Conservation (phyloP, 2,329 filamentous ascomycete species). For the Shiraia sp. region DNA sequence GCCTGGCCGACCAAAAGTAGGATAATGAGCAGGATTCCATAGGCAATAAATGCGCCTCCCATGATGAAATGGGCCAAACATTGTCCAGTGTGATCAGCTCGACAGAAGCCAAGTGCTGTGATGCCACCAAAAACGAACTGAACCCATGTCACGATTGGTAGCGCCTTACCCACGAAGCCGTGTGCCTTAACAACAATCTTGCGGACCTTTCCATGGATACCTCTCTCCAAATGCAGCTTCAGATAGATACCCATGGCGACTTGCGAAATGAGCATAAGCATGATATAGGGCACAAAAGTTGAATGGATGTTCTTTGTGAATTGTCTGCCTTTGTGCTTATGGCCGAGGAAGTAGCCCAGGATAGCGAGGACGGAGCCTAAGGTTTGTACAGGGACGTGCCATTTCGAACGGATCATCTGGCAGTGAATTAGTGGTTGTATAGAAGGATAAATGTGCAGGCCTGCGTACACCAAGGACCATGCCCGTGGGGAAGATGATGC, state of each 20-base stretch:
- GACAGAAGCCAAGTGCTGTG: conserved; percentile 88
- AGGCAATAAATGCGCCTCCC: conserved; percentile 94
- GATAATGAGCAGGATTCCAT: conserved; percentile 85
- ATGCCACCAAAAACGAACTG: conserved; percentile 98
- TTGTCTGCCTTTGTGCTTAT: conserved; percentile 85
- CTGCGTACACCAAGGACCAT: conserved; percentile 87
- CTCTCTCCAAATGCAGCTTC: conserved; percentile 84
- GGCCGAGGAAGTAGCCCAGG: conserved; percentile 87
- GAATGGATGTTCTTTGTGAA: conserved; percentile 75
- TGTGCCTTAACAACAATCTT: conserved; percentile 73
- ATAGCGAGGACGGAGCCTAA: conserved; percentile 75
- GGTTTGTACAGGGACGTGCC: conserved; percentile 90
- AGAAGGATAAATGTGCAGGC: neutral
- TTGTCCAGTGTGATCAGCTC: conserved; percentile 86
- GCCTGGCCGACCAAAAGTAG: conserved; percentile 84
- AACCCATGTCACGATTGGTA: conserved; percentile 85
- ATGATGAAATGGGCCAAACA: conserved; percentile 98
- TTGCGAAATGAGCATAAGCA: conserved; percentile 77
- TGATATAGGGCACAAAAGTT: conserved; percentile 77
- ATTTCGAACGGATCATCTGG: conserved; percentile 84
- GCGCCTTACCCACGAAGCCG: conserved; percentile 79
- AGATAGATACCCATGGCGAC: conserved; percentile 83
- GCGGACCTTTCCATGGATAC: conserved; percentile 78
- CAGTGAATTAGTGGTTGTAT: conserved; percentile 3
- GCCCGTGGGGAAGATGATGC: conserved; percentile 87